Conservation (phyloP, 2,329 filamentous ascomycete genomes). For the Aspergillus piperis region DNA sequence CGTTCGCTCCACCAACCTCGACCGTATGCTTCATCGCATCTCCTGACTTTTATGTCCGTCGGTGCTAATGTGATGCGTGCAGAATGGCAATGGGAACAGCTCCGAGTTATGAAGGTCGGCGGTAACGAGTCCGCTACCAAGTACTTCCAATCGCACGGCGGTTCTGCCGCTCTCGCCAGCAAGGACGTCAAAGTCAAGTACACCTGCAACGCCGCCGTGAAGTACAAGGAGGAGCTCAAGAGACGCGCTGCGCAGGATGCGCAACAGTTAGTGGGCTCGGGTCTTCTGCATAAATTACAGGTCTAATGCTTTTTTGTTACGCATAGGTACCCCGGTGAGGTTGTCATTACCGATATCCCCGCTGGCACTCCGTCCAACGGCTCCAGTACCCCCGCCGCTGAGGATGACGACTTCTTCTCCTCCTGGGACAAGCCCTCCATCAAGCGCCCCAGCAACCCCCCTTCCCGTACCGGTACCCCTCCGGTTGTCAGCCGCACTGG, state of each 20-base stretch:
- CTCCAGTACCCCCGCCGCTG: constrained; percentile 74
- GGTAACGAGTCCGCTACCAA: constrained; percentile 98
- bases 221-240: constrained; percentile 97
- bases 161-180: constrained; percentile 88
- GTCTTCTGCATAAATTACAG: no score
- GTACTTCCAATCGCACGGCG: constrained; percentile 96
- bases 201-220: constrained; percentile 85
- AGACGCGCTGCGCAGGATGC: constrained; percentile 79
- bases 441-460: constrained; percentile 91
- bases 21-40: constrained; percentile 67
- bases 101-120: constrained; percentile 96
- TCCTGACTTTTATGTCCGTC: not conserved
- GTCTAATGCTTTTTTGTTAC: constrained; percentile 16
- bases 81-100: constrained; percentile 99
- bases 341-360: constrained; percentile 75
- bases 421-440: constrained; percentile 98
- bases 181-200: constrained; percentile 98
- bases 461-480: constrained; percentile 86
- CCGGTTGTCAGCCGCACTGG: constrained; percentile 75
- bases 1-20: constrained; percentile 96
- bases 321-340: constrained; percentile 75
- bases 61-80: constrained; percentile 25
- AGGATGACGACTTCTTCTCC: constrained; percentile 91
- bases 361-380: constrained; percentile 63
- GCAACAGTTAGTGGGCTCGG: constrained; percentile 65